These are phyloP conservation scores for Excoecaria agallocha DNA, from an alignment of 345 rosid species.

Conservation along the genomic window DNA sequence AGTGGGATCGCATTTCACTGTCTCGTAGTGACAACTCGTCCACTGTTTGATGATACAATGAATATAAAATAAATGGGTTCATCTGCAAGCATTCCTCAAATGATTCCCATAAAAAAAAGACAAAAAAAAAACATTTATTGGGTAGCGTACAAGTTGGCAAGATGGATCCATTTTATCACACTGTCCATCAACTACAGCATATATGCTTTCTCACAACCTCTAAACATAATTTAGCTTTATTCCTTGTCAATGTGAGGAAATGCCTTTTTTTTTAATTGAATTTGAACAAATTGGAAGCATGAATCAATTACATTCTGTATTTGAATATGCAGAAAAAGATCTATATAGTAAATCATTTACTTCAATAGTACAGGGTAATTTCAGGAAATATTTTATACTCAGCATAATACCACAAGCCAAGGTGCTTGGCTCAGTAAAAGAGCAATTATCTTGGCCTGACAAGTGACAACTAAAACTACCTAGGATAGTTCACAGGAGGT, in stretches of 20 bases:
- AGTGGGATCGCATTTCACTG: too few species aligned
- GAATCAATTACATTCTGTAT: not conserved
- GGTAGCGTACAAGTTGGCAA: too few species aligned
- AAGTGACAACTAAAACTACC: slow-evolving; percentile 17
- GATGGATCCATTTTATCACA: too few species aligned
- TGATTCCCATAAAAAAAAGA: too few species aligned
- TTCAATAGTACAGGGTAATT: slow-evolving; percentile 3
- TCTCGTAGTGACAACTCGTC: too few species aligned
- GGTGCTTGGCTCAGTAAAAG: not conserved
- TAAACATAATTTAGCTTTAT: not conserved
- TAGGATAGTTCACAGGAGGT: slow-evolving; percentile 79
- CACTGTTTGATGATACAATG: too few species aligned
- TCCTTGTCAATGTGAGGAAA: not conserved
- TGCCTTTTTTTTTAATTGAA: not conserved
- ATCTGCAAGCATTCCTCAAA: too few species aligned
- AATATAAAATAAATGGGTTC: too few species aligned
- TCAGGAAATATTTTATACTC: not conserved
- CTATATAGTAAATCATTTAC: not conserved
- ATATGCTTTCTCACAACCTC: too few species aligned
- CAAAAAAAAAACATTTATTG: too few species aligned
- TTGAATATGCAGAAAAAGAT: not conserved
- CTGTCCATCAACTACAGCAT: too few species aligned
- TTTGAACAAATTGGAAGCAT: not conserved
- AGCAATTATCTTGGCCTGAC: not conserved
- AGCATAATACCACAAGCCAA: not conserved